phyloP scores from a whole-genome alignment of 192 early-diverging fungal species.

The Coemansia asiatica region DNA sequence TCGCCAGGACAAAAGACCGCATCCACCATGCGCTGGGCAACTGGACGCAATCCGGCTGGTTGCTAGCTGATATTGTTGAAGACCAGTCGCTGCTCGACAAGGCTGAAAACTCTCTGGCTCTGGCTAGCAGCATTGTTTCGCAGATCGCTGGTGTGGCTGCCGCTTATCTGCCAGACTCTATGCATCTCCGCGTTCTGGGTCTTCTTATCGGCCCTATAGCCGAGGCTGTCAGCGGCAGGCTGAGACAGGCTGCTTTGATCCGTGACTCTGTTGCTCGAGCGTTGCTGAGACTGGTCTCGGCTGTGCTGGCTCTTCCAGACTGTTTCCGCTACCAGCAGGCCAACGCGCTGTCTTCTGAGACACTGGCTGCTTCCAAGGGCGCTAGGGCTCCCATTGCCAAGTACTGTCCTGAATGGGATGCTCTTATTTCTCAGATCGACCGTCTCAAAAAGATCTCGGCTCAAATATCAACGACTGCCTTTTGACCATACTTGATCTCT shows the following conservation, averaged over 20 bases:
- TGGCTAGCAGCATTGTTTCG: constrained; percentile 26
- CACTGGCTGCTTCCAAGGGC: no score
- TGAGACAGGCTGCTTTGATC: constrained; percentile 15
- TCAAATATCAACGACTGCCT: constrained; percentile 6
- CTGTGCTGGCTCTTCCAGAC: constrained; percentile 22
- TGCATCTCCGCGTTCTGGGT: constrained; percentile 28
- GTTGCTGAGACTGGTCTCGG: constrained; percentile 22
- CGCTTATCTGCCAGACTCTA: constrained; percentile 20
- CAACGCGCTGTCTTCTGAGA: neutral
- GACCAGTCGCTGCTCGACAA: neutral
- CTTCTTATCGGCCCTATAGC: constrained; percentile 19
- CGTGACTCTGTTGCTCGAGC: constrained; percentile 29
- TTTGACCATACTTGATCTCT: no score
- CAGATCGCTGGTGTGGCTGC: constrained; percentile 17
- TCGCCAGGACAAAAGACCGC: constrained; percentile 13
- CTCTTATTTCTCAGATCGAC: constrained; percentile 19
- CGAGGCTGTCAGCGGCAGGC: constrained; percentile 14
- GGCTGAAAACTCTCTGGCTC: constrained; percentile 14
- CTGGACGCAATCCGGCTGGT: neutral
- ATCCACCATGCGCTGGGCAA: constrained; percentile 22
- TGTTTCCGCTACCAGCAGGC: constrained; percentile 9
- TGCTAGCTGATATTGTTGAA: neutral
- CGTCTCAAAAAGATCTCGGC: constrained; percentile 11
- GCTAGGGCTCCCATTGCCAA: constrained; percentile 24
- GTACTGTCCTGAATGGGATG: constrained; percentile 34